Evolutionary conservation across 2,329 filamentous ascomycete species (phyloP), one percentile per base, ranked within the genome.

Genomic region (Nectriaceae sp.): DNA sequence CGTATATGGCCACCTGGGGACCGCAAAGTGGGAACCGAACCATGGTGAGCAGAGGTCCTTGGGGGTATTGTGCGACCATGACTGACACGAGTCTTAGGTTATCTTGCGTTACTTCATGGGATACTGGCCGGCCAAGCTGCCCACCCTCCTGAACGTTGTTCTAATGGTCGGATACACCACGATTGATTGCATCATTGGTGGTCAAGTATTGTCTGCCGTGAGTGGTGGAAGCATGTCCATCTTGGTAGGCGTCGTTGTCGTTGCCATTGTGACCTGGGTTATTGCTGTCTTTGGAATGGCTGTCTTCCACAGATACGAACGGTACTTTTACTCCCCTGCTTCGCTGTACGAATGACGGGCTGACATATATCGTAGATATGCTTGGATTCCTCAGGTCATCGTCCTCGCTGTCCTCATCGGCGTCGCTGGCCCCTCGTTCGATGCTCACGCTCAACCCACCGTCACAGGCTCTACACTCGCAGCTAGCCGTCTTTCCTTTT

Each of bases 141-240:
- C 64, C 1, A 65, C 63, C 3, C 45, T 65, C 8, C 61, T 65
- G 16, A 64, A 62, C 42, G 52, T 66, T 78, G 81, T 89, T 63
- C 87, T 87, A 44, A 69, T 86, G 58, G 84, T 91, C 65, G 89
- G 89, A 42, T 93, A 89, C 84, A 85, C 85, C 4, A 78, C 85
- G 0, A 84, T 91, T 56, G 93, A 94, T 63, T 80, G 83, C 46
- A 91, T 94, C 53, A 88, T 93, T 15, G 89, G 88, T 16, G 87
- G 88, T 1, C 86, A 93, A 65, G 78, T 93, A 5, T 77, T 94
- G 57, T 78, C 89, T 47, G 85, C 89, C 1, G 84, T 93, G 39
- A 91, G 90, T 64, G 64, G 68, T 39, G 64, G 63, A 4, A 68
- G 79, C 42, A 83, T 92, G 55, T 87, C 87, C 5, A 87, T 88